Evolutionary conservation across 257 asterid species (phyloP), one percentile per base, ranked within the genome.

Genomic region (Cordia subcordata): DNA sequence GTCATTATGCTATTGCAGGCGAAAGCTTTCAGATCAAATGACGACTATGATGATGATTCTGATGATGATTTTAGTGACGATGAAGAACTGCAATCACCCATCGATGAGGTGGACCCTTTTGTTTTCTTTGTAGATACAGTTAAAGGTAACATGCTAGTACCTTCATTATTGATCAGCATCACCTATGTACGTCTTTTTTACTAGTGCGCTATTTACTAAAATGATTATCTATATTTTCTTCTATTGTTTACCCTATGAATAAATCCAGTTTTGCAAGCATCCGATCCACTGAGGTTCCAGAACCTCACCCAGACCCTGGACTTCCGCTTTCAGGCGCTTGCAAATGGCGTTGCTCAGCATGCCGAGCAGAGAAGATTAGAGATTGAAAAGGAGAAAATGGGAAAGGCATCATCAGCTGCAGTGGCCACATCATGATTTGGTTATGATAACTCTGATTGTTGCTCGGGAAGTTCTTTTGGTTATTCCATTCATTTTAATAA

Each of bases 41-140:
- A 89, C 19, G 82, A 69, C 8, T 94, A 82, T 11, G 92, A 87
- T 14, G 96, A 89, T 0, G 85, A 82, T 75, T 69, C 85, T 0
- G 96, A 86, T 60, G 99, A 89, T 42, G 97, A 86, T 78, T 85
- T 87, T 70, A 90, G 96, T 72, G 99, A 90, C n/a, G 99, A 87
- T 50, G 97, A 89, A 68, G 99, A 93, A 57, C 55, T 90, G 77
- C 99, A 93, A 49, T 93, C 99, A 11, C 99, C 99, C 33, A 84
- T 93, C 39, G 97, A 93, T 77, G 96, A 93, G 11, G 85, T 93
- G 54, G 99, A 93, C 57, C 99, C 99, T 10, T 93, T 87, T 61
- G 65, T 93, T 71, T 87, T 81, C 79, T 93, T 93, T 77, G 99
- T 89, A 55, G 99, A 89, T 68, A 76, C 90, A 14, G 55, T 87